These are phyloP conservation scores for Ganoderma resinaceum DNA, from an alignment of 1,284 basidiomycete genomes.

Conservation along the genomic window DNA sequence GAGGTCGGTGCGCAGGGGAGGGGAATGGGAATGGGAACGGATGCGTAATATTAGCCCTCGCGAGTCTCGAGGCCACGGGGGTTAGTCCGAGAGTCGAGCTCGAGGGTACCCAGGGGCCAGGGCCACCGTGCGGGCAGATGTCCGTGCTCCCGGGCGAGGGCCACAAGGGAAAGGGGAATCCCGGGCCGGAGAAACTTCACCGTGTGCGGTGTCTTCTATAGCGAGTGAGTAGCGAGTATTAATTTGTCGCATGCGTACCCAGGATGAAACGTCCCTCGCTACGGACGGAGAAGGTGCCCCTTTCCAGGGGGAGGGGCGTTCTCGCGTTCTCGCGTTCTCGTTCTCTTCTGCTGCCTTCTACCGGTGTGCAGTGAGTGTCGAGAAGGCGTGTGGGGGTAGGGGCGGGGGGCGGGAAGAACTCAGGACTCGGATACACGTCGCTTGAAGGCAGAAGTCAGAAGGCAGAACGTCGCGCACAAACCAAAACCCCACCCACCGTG, in stretches of 20 bases:
- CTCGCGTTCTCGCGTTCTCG: not conserved
- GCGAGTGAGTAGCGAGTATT: too few relatives aligned
- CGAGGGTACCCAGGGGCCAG: too few relatives aligned
- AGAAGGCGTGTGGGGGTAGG: too few relatives aligned
- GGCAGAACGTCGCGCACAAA: not conserved
- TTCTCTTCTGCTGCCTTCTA: not conserved
- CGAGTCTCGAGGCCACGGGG: not conserved
- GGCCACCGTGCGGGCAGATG: not conserved
- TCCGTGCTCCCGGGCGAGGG: too few relatives aligned
- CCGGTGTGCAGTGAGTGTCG: not conserved
- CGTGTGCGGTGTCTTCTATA: not conserved
- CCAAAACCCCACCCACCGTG: not conserved
- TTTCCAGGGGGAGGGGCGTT: too few relatives aligned
- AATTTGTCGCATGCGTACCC: not conserved
- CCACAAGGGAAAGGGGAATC: not conserved
- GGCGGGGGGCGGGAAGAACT: not conserved
- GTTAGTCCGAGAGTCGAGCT: not conserved
- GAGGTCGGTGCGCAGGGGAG: not conserved
- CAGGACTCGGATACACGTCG: not conserved
- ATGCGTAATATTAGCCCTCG: not conserved
- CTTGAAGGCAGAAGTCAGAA: constrained; percentile 4
- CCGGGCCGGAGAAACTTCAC: not conserved
- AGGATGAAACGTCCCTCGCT: not conserved
- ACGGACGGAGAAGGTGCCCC: not conserved
- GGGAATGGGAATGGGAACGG: too few relatives aligned